phyloP scores from a whole-genome alignment of 768 basidiomycete genomes.

The Mycena pura region DNA sequence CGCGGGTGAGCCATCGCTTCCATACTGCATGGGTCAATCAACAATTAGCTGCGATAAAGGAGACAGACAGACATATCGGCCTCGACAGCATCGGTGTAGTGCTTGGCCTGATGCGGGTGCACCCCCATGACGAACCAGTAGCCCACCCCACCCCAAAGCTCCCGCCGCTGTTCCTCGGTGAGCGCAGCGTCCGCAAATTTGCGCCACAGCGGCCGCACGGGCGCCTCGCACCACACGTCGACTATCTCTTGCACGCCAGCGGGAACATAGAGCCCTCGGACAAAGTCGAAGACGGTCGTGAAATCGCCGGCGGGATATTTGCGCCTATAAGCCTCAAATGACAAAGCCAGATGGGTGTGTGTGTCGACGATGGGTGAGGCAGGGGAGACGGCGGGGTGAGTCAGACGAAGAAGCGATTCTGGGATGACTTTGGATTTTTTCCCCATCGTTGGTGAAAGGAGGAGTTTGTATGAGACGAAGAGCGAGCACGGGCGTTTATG shows the following conservation, averaged over 20 bases:
- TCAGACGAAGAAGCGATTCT: conserved; percentile 43
- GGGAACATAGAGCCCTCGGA: conserved; percentile 63
- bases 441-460: too few relatives aligned
- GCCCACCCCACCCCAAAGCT: conserved; percentile 68
- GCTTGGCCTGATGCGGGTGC: conserved; percentile 66
- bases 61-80: conserved; percentile 59
- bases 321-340: conserved; percentile 65
- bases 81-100: conserved; percentile 73
- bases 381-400: conserved; percentile 37
- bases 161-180: conserved; percentile 49
- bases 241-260: conserved; percentile 70
- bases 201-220: conserved; percentile 65
- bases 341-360: conserved; percentile 80
- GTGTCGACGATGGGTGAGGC: conserved; percentile 78
- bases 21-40: conserved; percentile 47
- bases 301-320: conserved; percentile 65
- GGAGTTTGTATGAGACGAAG: too few relatives aligned
- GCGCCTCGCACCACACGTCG: conserved; percentile 90
- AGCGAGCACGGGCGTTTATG: too few relatives aligned
- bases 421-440: too few relatives aligned
- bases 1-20: conserved; percentile 80
- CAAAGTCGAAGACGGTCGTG: conserved; percentile 66
- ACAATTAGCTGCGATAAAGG: neutral
- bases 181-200: conserved; percentile 77
- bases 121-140: conserved; percentile 87